Base-by-base conservation (phyloP, 2,329 filamentous ascomycete genomes). In the Myriangium duriaei region DNA sequence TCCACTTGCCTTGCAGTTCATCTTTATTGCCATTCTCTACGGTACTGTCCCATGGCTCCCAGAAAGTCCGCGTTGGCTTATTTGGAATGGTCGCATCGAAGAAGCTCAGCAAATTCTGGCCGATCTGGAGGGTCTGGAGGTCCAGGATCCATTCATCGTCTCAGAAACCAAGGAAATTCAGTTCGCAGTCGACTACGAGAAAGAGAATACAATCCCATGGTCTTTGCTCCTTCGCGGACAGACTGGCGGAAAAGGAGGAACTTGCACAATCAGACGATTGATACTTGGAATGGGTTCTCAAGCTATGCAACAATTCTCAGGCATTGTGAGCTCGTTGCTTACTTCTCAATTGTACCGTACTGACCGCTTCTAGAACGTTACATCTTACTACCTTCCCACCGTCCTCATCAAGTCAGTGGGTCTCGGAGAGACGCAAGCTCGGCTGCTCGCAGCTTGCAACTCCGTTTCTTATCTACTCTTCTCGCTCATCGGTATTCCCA, bases 321-420 rank as follows among this genome's bases (percentile, higher is more conserved):
- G 35, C 12, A 38, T 38, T 9, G 35, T 21, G 10, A 30, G 38
- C 7, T 12, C 6, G 14, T 16, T 6, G 14, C 4, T 11, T 32
- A n/a, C 10, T 14, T 4, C 5, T 16, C 14, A 15, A 11, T 28
- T 33, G 11, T 26, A 31, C 10, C 21, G 34, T 17, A 37, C 40
- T 34, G 12, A 38, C 7, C 15, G 7, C 16, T 15, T 3, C 5
- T 18, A 38, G 35, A 60, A 63, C 30, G 56, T 63, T 1, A 62
- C 60, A 4, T 56, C 51, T 4, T 69, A 69, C 44, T 74, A 69
- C 40, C 55, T 76, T 0, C 72, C 72, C 0, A 73, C 73, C 26
- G 71, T 79, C 0, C 63, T 78, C 5, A 75, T 71, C 38, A 51
- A 69, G 32, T 71, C 63, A 5, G 70, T 78, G 5, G 71, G 72